Evolutionary conservation across 2,329 filamentous ascomycete genomes (phyloP).

Genomic region (Colletotrichum coccodes): DNA sequence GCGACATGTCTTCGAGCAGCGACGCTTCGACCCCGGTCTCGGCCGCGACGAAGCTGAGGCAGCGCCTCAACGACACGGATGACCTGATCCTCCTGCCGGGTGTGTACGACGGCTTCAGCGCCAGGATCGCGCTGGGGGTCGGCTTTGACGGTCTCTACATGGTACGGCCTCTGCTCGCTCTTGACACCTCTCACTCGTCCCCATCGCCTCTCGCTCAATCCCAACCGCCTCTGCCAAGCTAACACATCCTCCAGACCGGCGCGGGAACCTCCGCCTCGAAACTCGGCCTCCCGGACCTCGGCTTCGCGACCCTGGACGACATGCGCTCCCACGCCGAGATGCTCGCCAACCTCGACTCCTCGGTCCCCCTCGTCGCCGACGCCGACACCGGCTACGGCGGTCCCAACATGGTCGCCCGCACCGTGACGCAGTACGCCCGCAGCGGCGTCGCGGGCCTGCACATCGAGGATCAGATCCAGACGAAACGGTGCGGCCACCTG

Average conservation of each 20-base stretch:
- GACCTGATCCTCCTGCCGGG: conserved; percentile 68
- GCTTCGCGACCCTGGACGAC: conserved; percentile 69
- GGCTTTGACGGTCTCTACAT: conserved; percentile 76
- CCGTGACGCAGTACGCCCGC: conserved; percentile 61
- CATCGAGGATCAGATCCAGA: conserved; percentile 71
- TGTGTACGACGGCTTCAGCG: conserved; percentile 75
- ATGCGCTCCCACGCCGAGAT: conserved; percentile 73
- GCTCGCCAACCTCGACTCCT: conserved; percentile 68
- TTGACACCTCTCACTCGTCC: background rate
- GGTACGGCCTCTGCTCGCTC: conserved; percentile 51
- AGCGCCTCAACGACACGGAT: conserved; percentile 47
- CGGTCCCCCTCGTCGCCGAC: conserved; percentile 69
- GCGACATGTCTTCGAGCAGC: conserved; percentile 9
- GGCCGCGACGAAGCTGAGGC: conserved; percentile 50
- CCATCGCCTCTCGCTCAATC: background rate
- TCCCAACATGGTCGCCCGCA: conserved; percentile 62
- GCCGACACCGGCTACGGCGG: conserved; percentile 68
- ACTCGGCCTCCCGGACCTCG: conserved; percentile 72
- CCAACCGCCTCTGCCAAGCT: background rate
- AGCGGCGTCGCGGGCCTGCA: conserved; percentile 69
- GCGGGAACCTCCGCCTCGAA: conserved; percentile 70
- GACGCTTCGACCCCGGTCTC: background rate
- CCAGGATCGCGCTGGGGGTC: conserved; percentile 69
- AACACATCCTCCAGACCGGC: conserved; percentile 58
- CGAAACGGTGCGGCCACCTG: conserved; percentile 74